Base-by-base conservation (phyloP, 2,329 filamentous ascomycete genomes). In the Colletotrichum euphorbiae region DNA sequence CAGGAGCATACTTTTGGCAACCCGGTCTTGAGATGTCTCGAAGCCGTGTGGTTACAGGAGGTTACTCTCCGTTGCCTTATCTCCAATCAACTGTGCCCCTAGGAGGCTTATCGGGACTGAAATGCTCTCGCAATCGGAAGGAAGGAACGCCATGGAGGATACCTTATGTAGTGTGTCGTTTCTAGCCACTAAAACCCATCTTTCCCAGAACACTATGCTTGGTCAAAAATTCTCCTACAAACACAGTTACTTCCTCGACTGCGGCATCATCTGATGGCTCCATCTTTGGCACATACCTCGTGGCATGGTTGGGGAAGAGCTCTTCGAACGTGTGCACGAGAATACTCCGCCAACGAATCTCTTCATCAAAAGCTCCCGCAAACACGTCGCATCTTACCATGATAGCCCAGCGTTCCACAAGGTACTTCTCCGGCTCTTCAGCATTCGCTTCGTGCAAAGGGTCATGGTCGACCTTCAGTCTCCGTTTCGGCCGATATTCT, bases 351-450 rank as follows among this genome's bases (percentile, higher is more conserved):
- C 42, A 45, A 31, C 33, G 0, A 17, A 40, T 54, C 11, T 54
- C 33, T 9, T n/a, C 8, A 33, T 3, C 56, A 4, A 59, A 21
- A 4, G 28, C 31, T n/a, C 19, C 21, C 1, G 42, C 13, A 17
- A 59, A 50, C 11, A 75, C 70, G 38, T 75, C 67, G 62, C 71
- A 73, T 8, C 72, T 64, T 28, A 77, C 61, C 6, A 77, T 45
- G 2, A 75, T 6, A 21, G 69, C 51, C 75, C 75, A 77, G 50
- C 75, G 75, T 43, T 74, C 74, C 48, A 56, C 73, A 6, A 77
- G 52, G 56, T 76, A 76, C 28, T 68, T 70, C 6, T 57, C 68
- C 63, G 76, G 52, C 62, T 73, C 73, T 13, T 72, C 69, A 24
- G 52, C n/a, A 48, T 76, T 74, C 1, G 58, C 58, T 6, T 8